Percentiles rank a stretch among this genome's conserved stretches.
Conservation (phyloP, 768 basidiomycete genomes). For the Suillus placidus region DNA sequence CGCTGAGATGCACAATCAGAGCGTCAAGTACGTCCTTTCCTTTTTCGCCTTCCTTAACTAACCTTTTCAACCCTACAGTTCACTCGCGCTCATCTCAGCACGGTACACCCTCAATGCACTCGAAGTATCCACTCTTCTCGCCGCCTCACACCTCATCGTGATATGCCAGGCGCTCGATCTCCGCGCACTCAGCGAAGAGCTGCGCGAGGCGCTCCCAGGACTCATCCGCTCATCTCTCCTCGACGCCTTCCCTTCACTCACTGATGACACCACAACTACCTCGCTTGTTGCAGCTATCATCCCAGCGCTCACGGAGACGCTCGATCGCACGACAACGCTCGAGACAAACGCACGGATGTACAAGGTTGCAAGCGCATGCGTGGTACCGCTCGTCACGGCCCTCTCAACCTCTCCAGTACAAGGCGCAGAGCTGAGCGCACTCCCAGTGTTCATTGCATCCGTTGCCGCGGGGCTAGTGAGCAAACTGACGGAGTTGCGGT, state of each 20-base stretch:
- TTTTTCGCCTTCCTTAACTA: background rate
- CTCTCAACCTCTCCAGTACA: constrained; percentile 18
- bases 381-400: constrained; percentile 61
- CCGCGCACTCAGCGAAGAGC: constrained; percentile 72
- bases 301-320: constrained; percentile 46
- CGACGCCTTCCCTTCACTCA: constrained; percentile 2
- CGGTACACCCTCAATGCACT: constrained; percentile 78
- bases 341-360: constrained; percentile 72
- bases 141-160: constrained; percentile 75
- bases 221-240: constrained; percentile 19
- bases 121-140: constrained; percentile 75
- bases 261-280: background rate
- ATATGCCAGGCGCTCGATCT: constrained; percentile 85
- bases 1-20: constrained; percentile 92
- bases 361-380: constrained; percentile 64
- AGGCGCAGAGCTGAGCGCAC: constrained; percentile 22
- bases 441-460: constrained; percentile 25
- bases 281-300: constrained; percentile 34
- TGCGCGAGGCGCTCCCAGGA: constrained; percentile 39
- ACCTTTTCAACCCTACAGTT: constrained; percentile 43
- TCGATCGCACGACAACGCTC: constrained; percentile 72
- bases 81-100: constrained; percentile 81
- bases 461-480: constrained; percentile 20
- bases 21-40: constrained; percentile 70
- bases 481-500: constrained; percentile 31